Evolutionary conservation across 2,329 filamentous ascomycete species (phyloP), one percentile per base, ranked within the genome.

Genomic region (Didymellaceae sp.): DNA sequence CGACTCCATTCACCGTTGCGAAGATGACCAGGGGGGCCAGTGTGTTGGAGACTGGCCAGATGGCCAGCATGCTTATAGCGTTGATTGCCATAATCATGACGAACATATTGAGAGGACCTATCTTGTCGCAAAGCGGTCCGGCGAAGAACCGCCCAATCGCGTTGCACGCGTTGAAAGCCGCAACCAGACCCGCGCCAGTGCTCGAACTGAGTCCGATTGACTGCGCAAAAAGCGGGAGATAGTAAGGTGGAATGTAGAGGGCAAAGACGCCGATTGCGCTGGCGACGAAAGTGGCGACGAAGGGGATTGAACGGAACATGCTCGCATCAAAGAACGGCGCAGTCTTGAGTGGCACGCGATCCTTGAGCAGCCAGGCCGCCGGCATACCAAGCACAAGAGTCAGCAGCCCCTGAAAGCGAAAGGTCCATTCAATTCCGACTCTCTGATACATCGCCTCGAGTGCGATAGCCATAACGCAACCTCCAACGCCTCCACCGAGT

Each of bases 61-160:
- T 66, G 9, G 61, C 63, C 5, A 69, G 53, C 66, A 69, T 68
- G 21, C 55, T 62, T 2, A 64, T 47, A 0, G 62, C 64, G 20
- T 67, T 66, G 24, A 69, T 30, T 1, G 54, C 17, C 54, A 64
- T 64, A 1, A 62, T 58, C 17, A 66, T 52, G 11, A 68, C 52
- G n/a, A 71, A 61, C 35, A 60, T 70, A 34, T 70, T 70, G 16
- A 67, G 51, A 9, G 65, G 58, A 1, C 68, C 66, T 21, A 71
- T 55, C 26, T 61, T 61, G 39, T 71, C 67, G 47, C 64, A 65
- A 9, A 66, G 49, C 8, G 52, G 55, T 5, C 66, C 66, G 3
- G 55, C 61, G 2, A 54, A 17, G 16, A 68, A 65, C 9, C 66
- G 46, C 7, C 66, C 66, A 0, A 66, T 47, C 3, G 66, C 65